A percentile compares a stretch with the other conserved stretches of the same genome.
These are phyloP conservation scores for Maudiozyma bulderi DNA, from an alignment of 805 yeast genomes.

Conservation along the genomic window DNA sequence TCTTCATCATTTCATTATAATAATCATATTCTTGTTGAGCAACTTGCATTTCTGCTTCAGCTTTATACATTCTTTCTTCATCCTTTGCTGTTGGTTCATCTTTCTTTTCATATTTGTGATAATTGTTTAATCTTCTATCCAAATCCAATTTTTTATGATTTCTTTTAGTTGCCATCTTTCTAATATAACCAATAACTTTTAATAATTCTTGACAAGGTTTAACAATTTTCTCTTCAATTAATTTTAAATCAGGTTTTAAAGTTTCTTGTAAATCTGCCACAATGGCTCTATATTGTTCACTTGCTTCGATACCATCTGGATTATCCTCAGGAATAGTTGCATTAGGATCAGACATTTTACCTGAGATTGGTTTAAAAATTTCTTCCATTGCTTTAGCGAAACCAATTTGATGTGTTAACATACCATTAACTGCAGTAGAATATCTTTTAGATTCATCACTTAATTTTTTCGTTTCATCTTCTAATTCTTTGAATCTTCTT, in stretches of 20 bases:
- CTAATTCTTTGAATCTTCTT: slow-evolving; percentile 88
- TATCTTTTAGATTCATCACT: slow-evolving; percentile 86
- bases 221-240: slow-evolving; percentile 83
- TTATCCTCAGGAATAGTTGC: slow-evolving; percentile 83
- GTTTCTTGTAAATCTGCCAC: slow-evolving; percentile 79
- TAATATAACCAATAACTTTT: slow-evolving; percentile 66
- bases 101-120: slow-evolving; percentile 68
- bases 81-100: slow-evolving; percentile 79
- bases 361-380: slow-evolving; percentile 91
- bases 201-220: slow-evolving; percentile 87
- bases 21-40: slow-evolving; percentile 95
- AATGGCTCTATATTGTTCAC: slow-evolving; percentile 81
- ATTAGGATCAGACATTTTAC: slow-evolving; percentile 83
- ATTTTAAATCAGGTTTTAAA: slow-evolving; percentile 83
- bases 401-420: slow-evolving; percentile 88
- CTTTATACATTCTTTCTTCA: slow-evolving; percentile 81
- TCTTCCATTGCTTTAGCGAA: slow-evolving; percentile 94
- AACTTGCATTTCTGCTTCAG: slow-evolving; percentile 79
- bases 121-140: slow-evolving; percentile 68
- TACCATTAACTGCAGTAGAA: slow-evolving; percentile 83
- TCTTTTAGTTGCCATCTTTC: slow-evolving; percentile 93
- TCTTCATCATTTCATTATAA: slow-evolving; percentile 88
- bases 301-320: slow-evolving; percentile 92
- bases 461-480: slow-evolving; percentile 77
- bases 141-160: slow-evolving; percentile 91